Evolutionary conservation across 345 rosid species (phyloP), one percentile per base, ranked within the genome.

Genomic region (Eucalyptus shirleyi): DNA sequence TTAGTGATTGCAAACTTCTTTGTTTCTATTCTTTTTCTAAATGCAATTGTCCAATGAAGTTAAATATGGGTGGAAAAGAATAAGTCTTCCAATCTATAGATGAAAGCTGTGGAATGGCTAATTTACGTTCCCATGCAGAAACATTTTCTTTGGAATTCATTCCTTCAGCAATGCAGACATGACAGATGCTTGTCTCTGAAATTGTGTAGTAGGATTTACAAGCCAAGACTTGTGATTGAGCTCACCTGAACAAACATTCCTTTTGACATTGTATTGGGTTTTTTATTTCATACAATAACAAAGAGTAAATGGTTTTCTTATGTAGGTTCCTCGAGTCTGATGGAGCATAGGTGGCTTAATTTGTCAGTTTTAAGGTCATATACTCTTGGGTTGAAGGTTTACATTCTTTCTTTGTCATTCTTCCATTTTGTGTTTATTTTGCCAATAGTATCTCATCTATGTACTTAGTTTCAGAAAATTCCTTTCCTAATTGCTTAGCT

Each of bases 341-440:
- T 89, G 92, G 93, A 91, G 89, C 89, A 86, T 37, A 88, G 72
- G 90, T 89, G 80, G 37, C 91, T 88, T 90, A 91, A 87, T 51
- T 56, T 91, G 12, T 88, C 95, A 56, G 82, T 89, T 40, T 28
- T 59, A 67, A 88, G 90, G 50, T 89, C 89, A 40, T 60, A 89
- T 88, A 59, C 56, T 67, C 90, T 89, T 87, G 87, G 89, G 89
- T 92, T 90, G 90, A 92, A 94, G 95, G 96, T 94, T 69, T 65
- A 49, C 87, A 24, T 90, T 72, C 87, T 50, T 34, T 87, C 65
- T 89, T 40, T 67, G 62, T 24, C 45, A 26, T 87, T 40, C 26
- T 88, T 14, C 16, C 86, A 47, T 91, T 69, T 87, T 17, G 55
- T 34, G n/a, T 69, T 86, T 87, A 81, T 24, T 83, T 83, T 47